Percentiles rank a stretch among this genome's conserved stretches.
These are phyloP conservation scores for Claviceps quebecensis DNA, from an alignment of 2,329 filamentous ascomycete species.

Conservation along the genomic window DNA sequence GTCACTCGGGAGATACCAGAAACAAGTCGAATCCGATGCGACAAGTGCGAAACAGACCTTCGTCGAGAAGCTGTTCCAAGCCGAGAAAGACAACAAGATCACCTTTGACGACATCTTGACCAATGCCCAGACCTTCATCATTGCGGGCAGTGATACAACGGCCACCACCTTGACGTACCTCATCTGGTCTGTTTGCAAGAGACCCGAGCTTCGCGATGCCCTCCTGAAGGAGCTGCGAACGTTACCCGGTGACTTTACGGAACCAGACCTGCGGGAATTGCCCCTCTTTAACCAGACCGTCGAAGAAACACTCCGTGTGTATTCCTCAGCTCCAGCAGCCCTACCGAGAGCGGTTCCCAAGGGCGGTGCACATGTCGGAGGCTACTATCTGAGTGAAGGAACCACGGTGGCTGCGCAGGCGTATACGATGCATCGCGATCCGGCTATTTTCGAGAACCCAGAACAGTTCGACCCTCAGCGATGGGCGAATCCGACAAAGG, in stretches of 20 bases:
- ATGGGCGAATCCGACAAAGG: conserved; percentile 13
- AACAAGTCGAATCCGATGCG: conserved; percentile 9
- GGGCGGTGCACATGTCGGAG: conserved; percentile 24
- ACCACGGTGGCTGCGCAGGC: conserved; percentile 27
- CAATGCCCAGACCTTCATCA: conserved; percentile 31
- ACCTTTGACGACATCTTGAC: conserved; percentile 19
- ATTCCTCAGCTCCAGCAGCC: conserved; percentile 23
- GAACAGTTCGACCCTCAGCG: conserved; percentile 10
- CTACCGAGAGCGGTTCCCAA: conserved; percentile 27
- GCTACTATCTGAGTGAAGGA: conserved; percentile 25
- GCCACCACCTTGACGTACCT: conserved; percentile 35
- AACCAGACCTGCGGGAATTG: conserved; percentile 14
- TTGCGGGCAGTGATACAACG: conserved; percentile 39
- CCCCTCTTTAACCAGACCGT: conserved; percentile 29
- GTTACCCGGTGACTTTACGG: conserved; percentile 16
- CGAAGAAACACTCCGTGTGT: conserved; percentile 30
- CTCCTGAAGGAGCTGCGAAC: conserved; percentile 22
- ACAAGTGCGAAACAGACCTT: conserved; percentile 16
- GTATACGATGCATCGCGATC: conserved; percentile 32
- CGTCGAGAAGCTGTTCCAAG: conserved; percentile 23
- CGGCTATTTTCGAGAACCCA: conserved; percentile 26
- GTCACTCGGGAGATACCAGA: conserved; percentile 16
- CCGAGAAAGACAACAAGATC: conserved; percentile 16
- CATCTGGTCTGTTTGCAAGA: conserved; percentile 23
- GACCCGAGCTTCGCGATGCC: conserved; percentile 14